These are phyloP conservation scores for Aspergillus unguis DNA, from an alignment of 2,329 filamentous ascomycete species.

Conservation along the genomic window DNA sequence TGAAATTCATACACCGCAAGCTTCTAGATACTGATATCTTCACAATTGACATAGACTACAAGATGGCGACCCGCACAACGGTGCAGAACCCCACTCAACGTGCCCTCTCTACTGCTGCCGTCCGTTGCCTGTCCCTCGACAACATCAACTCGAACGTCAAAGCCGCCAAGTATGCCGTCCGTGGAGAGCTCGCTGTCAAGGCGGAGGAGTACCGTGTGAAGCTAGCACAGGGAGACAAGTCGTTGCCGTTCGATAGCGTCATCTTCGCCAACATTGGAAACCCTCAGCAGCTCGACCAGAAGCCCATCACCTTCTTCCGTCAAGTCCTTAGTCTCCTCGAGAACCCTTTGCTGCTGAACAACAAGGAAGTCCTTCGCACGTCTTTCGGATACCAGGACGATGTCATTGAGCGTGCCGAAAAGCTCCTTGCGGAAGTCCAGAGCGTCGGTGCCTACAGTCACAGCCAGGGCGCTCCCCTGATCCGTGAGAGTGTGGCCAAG, in stretches of 20 bases:
- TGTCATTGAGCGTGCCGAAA: conserved; percentile 78
- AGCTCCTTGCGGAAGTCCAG: conserved; percentile 75
- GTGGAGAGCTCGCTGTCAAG: conserved; percentile 89
- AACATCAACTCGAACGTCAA: conserved; percentile 92
- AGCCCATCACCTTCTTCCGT: conserved; percentile 98
- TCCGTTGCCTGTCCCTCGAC: conserved; percentile 63
- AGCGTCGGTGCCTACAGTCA: conserved; percentile 96
- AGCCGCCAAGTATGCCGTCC: conserved; percentile 90
- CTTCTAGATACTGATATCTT: conserved; percentile 7
- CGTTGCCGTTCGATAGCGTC: conserved; percentile 82
- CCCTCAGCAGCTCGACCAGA: conserved; percentile 97
- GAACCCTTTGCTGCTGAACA: conserved; percentile 79
- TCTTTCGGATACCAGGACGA: conserved; percentile 83
- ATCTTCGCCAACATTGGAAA: conserved; percentile 99
- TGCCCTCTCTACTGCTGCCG: conserved; percentile 46
- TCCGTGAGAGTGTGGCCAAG: conserved; percentile 83
- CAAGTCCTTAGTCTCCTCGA: conserved; percentile 92
- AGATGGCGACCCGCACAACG: conserved; percentile 27
- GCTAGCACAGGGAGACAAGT: conserved; percentile 52
- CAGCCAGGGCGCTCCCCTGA: conserved; percentile 80
- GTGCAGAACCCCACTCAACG: conserved; percentile 29
- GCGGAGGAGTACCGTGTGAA: conserved; percentile 84
- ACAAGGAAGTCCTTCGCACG: conserved; percentile 73
- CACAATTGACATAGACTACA: conserved; percentile 23
- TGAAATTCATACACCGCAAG: conserved; percentile 16